Evolutionary conservation across 108 stramenopile genomes (phyloP).

Genomic region (Nitzschia putrida): DNA sequence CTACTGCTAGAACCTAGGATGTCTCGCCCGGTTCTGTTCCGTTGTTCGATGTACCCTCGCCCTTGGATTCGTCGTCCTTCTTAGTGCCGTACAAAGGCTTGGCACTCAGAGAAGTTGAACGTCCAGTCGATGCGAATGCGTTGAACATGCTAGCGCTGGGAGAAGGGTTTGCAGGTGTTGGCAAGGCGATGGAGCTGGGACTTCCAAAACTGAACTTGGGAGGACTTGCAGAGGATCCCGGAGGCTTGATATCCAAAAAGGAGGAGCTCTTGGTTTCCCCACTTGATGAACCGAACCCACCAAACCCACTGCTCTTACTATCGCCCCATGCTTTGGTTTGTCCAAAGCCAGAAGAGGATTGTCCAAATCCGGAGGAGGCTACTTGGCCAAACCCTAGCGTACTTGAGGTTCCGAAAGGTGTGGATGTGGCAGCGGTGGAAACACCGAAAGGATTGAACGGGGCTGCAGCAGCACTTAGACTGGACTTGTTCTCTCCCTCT

Average conservation of each 20-base stretch:
- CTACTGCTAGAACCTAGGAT: background rate
- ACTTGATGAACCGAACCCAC: background rate
- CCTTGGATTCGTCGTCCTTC: background rate
- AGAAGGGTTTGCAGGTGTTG: constrained; percentile 41
- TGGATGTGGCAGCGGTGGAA: background rate
- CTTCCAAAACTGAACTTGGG: constrained; percentile 52
- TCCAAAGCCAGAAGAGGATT: constrained; percentile 8
- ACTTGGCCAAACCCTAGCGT: constrained; percentile 3
- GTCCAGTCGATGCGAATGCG: constrained; percentile 19
- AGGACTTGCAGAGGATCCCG: constrained; percentile 37
- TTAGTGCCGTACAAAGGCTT: constrained; percentile 22
- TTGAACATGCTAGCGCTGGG: constrained; percentile 30
- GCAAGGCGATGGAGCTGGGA: constrained; percentile 46
- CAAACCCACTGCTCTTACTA: constrained; percentile 1
- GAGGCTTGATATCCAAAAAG: constrained; percentile 64
- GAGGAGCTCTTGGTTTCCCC: constrained; percentile 1
- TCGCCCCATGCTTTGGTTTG: constrained; percentile 10
- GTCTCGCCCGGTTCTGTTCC: background rate
- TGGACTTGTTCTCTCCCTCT: background rate
- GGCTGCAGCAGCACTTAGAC: background rate
- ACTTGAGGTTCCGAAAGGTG: background rate
- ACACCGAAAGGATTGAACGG: constrained; percentile 9
- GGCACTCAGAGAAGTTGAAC: background rate
- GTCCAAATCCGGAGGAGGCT: constrained; percentile 1
- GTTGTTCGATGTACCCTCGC: constrained; percentile 9